Conservation (phyloP, 768 basidiomycete species). For the Daedaleopsis nitida region DNA sequence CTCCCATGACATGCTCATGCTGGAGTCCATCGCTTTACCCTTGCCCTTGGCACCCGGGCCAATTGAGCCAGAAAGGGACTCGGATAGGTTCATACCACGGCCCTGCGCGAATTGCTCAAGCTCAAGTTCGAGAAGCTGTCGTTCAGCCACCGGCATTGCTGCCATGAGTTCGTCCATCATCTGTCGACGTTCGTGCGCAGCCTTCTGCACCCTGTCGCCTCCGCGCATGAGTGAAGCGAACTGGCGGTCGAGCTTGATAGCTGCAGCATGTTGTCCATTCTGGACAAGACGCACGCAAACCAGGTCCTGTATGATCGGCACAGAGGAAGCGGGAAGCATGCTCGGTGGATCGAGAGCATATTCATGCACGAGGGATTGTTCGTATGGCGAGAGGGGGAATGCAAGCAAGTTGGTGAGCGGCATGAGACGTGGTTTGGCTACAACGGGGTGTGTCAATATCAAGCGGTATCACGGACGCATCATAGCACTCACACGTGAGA, state of each 20-base stretch:
- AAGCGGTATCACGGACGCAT: background rate
- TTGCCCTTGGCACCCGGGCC: slow-evolving; percentile 7
- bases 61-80: background rate
- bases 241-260: slow-evolving; percentile 72
- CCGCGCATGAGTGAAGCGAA: slow-evolving; percentile 43
- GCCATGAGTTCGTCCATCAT: slow-evolving; percentile 73
- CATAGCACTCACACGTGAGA: slow-evolving; percentile 58
- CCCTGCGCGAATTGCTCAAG: slow-evolving; percentile 39
- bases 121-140: slow-evolving; percentile 61
- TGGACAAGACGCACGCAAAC: slow-evolving; percentile 78
- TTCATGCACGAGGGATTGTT: slow-evolving; percentile 56
- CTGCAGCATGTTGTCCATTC: slow-evolving; percentile 67
- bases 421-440: slow-evolving; percentile 60
- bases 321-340: slow-evolving; percentile 46
- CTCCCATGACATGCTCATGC: slow-evolving; percentile 70
- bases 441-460: slow-evolving; percentile 1
- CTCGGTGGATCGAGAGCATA: slow-evolving; percentile 61
- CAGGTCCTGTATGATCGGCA: slow-evolving; percentile 73
- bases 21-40: slow-evolving; percentile 39
- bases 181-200: slow-evolving; percentile 55
- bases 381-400: slow-evolving; percentile 65
- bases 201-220: slow-evolving; percentile 34
- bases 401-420: slow-evolving; percentile 64
- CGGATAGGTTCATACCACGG: slow-evolving; percentile 20
- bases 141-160: slow-evolving; percentile 63